phyloP scores from a whole-genome alignment of 306 rosid genomes.

The Argentina anserina region DNA sequence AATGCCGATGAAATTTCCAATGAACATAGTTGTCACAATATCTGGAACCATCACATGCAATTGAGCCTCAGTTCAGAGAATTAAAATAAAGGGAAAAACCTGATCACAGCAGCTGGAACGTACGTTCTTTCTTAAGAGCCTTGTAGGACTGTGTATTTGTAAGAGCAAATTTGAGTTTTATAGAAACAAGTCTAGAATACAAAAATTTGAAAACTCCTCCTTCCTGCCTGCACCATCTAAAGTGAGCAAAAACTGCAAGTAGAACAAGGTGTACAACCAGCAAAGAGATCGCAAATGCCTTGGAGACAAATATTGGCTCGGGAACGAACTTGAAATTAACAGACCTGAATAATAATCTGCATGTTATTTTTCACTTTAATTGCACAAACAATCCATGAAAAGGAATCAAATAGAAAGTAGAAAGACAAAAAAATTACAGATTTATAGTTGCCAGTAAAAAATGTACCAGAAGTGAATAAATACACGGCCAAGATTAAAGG shows the following conservation, averaged over 20 bases:
- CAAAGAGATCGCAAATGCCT: slow-evolving; percentile 68
- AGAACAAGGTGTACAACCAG: slow-evolving; percentile 65
- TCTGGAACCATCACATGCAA: slow-evolving; percentile 42
- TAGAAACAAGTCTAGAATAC: slow-evolving; percentile 51
- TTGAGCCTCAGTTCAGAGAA: slow-evolving; percentile 20
- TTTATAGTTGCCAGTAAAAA: slow-evolving; percentile 10
- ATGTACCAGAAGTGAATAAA: slow-evolving; percentile 93
- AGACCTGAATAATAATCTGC: slow-evolving; percentile 61
- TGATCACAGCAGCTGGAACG: slow-evolving; percentile 16
- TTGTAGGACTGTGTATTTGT: slow-evolving; percentile 41
- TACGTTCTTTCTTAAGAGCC: slow-evolving; percentile 66
- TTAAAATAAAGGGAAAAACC: not conserved
- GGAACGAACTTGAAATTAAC: slow-evolving; percentile 93
- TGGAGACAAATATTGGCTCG: slow-evolving; percentile 75
- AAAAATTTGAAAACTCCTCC: slow-evolving; percentile 79
- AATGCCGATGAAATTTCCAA: slow-evolving; percentile 91
- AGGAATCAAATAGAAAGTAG: not conserved
- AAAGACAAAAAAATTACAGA: slow-evolving; percentile 11
- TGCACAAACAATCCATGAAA: not conserved
- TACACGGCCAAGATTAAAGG: slow-evolving; percentile 95
- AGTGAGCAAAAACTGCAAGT: slow-evolving; percentile 66
- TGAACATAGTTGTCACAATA: slow-evolving; percentile 83
- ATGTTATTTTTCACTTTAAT: slow-evolving; percentile 27
- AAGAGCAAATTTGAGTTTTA: slow-evolving; percentile 43
- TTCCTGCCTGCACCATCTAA: slow-evolving; percentile 95